These are phyloP conservation scores for Suillus occidentalis DNA, from an alignment of 768 basidiomycete genomes.

Conservation along the genomic window DNA sequence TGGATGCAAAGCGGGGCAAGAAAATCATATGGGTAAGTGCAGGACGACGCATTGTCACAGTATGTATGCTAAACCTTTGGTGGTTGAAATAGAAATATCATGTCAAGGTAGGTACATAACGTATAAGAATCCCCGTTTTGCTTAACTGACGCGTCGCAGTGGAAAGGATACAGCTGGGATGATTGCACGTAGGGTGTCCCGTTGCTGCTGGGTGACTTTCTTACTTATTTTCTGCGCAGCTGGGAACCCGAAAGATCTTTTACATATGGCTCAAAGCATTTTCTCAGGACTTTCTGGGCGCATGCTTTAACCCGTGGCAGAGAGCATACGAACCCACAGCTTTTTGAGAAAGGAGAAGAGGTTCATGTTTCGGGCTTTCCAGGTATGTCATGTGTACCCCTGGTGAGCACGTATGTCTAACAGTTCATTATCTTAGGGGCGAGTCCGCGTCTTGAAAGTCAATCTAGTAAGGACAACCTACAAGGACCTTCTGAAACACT, in stretches of 20 bases:
- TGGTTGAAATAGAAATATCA: conserved; percentile 45
- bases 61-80: neutral
- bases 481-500: conserved; percentile 7
- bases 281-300: conserved; percentile 41
- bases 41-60: neutral
- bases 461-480: conserved; percentile 15
- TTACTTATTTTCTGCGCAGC: conserved; percentile 34
- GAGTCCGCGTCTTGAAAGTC: conserved; percentile 19
- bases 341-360: conserved; percentile 55
- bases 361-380: conserved; percentile 60
- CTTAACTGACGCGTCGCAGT: conserved; percentile 37
- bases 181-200: conserved; percentile 56
- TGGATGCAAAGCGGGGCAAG: conserved; percentile 45
- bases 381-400: conserved; percentile 35
- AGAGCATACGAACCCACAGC: conserved; percentile 46
- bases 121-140: neutral
- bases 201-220: neutral
- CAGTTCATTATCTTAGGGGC: conserved; percentile 11
- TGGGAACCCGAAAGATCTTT: conserved; percentile 73
- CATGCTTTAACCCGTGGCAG: conserved; percentile 37
- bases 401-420: neutral
- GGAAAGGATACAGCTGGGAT: conserved; percentile 56
- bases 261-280: conserved; percentile 50
- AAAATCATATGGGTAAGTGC: conserved; percentile 51
- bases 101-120: conserved; percentile 49